Base-by-base conservation (phyloP, 2,329 filamentous ascomycete species). In the Volutella citrinella region DNA sequence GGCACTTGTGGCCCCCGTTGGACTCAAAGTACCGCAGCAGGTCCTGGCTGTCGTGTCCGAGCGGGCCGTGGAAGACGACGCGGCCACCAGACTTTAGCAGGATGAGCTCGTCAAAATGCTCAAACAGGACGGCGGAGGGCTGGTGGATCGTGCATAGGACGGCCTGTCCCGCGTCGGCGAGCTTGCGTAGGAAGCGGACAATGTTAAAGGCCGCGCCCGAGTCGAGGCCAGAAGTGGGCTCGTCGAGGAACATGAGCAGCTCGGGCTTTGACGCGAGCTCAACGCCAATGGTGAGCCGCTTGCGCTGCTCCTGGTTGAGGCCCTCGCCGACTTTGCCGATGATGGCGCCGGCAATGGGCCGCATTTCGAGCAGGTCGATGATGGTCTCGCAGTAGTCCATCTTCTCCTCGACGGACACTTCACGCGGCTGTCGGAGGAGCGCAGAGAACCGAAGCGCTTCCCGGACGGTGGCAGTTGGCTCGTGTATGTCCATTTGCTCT, bases 361-460 rank as follows among this genome's bases (percentile, higher is more conserved):
- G 65, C 73, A 87, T 81, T 50, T 87, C 82, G 1, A 87, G 62
- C 0, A 87, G 63, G 29, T 80, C 72, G n/a, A 84, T 78, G 28
- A 87, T 76, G 7, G 72, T 79, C 51, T 86, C 80, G 36, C 77
- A 80, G 40, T 85, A 85, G 1, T 70, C 76, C 29, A 82, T 74
- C 55, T 86, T 87, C 39, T 86, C 81, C 27, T 74, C 48, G 2
- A 66, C 52, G 0, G 80, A 57, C 0, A 79, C 71, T 18, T 80
- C 70, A 13, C 68, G 66, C 0, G 74, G 72, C 44, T 84, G 81
- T 4, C 82, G 70, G 0, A 86, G 66, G 0, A 81, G 64, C 0
- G 82, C 82, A 0, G 79, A 82, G 51, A 86, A 84, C 18, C 72
- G 70, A 0, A 85, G 60, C 0, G 81, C 80, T 43, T 85, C 82